Base-by-base conservation (phyloP, 1,284 basidiomycete species). In the Trichosporon faecale region DNA sequence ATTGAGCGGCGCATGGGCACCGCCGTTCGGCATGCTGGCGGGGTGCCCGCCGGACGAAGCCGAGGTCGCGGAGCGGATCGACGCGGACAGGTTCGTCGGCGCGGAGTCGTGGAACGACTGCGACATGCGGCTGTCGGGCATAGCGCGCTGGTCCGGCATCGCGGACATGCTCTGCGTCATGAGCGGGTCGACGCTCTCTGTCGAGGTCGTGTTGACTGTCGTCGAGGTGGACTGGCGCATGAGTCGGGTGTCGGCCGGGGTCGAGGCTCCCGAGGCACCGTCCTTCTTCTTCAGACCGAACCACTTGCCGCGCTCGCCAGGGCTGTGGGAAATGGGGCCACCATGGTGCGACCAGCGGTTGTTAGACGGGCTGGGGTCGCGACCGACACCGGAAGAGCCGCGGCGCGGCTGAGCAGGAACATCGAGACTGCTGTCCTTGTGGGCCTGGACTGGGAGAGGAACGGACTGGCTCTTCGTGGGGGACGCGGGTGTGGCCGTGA, bases 201-300 rank as follows among this genome's bases (percentile, higher is more conserved):
- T 67, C 69, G 63, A 33, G 21, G 31, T 65, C 21, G 66, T 55
- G 33, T 66, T 49, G 29, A 23, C 40, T 1, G 72, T 73, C 31
- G 67, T 70, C 7, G 69, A 52, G 4, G 72, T 68, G 21, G 68
- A 64, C 65, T 70, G 70, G 31, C 68, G 64, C 60, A 29, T 63
- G 16, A 69, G 64, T 0, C 33, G 52, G 3, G 16, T 11, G 6
- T 35, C 55, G n/a, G 11, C 31, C n/a, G 64, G 40, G 67, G 55
- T 66, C 55, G 37, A 40, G 33, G 52, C 21, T 29, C 65, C 60
- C 40, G 37, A 40, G 23, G 33, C 21, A 31, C 65, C 46, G 29
- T 70, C 65, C 21, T 65, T 65, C 68, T 66, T 70, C 66, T 70
- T 70, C 55, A 67, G 63, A 29, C 52, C 61, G 63, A 61, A 70